Evolutionary conservation across 2,329 filamentous ascomycete species (phyloP), one percentile per base, ranked within the genome.

Genomic region (Fusarium luffae): DNA sequence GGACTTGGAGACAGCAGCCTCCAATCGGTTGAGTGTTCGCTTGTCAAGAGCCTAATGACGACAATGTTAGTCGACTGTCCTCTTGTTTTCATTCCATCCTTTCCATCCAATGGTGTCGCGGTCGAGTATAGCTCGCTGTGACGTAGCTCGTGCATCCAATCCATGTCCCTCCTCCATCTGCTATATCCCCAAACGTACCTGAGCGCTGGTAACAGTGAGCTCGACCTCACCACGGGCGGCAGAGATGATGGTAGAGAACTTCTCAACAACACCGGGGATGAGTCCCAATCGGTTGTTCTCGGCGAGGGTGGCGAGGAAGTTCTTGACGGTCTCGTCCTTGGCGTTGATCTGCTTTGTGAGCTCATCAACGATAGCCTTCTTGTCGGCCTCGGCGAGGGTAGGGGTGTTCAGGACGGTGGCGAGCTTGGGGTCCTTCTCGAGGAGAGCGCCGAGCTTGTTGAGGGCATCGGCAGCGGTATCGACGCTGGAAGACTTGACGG

Each of bases 241-340:
- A 77, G 93, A 89, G 87, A 98, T 97, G 78, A 99, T 85, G 79
- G 90, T 87, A 73, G 80, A 86, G 78, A 98, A 99, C 89, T 98
- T 98, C 79, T 92, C 89, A 80, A 89, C 90, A 70, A 98, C 91
- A 75, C 91, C 90, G 82, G 91, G 87, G 69, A 99, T 88, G 69
- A 96, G 85, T 71, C 90, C 90, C 74, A 99, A 87, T 75, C 96
- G 90, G 90, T 99, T 99, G 90, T 99, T 97, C 85, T 96, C 93
- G 74, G 96, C 95, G 63, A 99, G 89, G 61, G 95, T 92, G 61
- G 85, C 80, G 76, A 99, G 89, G 86, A 99, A 94, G 89, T 98
- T 97, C 90, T 96, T 94, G 82, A 98, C 85, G 70, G 94, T 93
- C 79, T 93, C 89, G 79, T 92, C 93, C 81, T 90, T 87, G 74